Evolutionary conservation across 345 rosid species (phyloP), one percentile per base, ranked within the genome.

Genomic region (Salix caprea): DNA sequence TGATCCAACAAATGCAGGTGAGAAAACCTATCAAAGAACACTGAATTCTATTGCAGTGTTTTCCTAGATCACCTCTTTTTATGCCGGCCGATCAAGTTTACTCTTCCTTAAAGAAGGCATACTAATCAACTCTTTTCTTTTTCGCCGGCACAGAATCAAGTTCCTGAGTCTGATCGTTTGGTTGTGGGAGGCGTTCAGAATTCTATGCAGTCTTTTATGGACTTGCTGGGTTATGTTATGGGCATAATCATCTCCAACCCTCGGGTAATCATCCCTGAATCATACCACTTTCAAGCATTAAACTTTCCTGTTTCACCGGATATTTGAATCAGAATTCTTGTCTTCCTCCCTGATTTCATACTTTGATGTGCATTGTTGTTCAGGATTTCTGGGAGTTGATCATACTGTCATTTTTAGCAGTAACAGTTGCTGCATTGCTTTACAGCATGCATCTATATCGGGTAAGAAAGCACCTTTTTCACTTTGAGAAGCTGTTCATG

Each of bases 1-100:
- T 91, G 34, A 87, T 88, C 78, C 98, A 92, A 76, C 98, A 90
- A 84, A 94, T 92, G 98, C 97, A 94, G 97, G 97, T 90, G 54
- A 76, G 36, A 11, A 5, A 46, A 67, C 8, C 23, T 39, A 70
- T 65, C 19, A 24, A 65, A 21, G 28, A 60, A 8, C 68, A 10
- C 5, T 65, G 7, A n/a, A 30, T 24, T 65, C 37, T 14, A 0
- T 30, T 65, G 2, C 30, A 28, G 18, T 30, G 18, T 65, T 65
- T 28, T 48, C 19, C 54, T 5, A 16, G 2, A 48, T 48, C 54
- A 48, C 6, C 54, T 16, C 54, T 48, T 48, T 48, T 48, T 5
- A 48, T 16, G 21, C 19, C 21, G 16, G 54, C 18, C 2, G 42
- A 9, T 39, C 16, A 44, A 44, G 48, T 46, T 46, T 3, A 48